Evolutionary conservation across 148 eudicot species (phyloP), one percentile per base, ranked within the genome.

Genomic region (Chenopodium suecicum): DNA sequence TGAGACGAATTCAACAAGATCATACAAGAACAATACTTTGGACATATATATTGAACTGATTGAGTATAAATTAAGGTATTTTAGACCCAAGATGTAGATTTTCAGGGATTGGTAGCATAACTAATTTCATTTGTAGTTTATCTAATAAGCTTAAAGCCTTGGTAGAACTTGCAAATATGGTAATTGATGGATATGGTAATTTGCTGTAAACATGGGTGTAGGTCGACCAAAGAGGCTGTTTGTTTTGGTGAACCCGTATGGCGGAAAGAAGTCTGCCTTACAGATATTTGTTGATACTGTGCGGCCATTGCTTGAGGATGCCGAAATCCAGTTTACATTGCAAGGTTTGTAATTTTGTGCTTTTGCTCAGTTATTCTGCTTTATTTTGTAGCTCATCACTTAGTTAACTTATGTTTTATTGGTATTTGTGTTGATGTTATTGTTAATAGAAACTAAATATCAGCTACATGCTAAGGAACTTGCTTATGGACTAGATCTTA

Each of bases 391-490:
- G 25, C 1, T 73, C 20, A 47, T 73, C 1, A 12, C 58, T 47
- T 48, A n/a, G 31, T 37, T 73, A 20, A 29, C 78, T 50, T 67
- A 46, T 65, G 60, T 14, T 52, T 13, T 47, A 22, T 54, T 64
- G 34, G 34, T 87, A 75, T 20, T 4, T 73, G 78, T 80, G 81
- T 20, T 76, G 67, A 80, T 74, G 85, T 46, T 83, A 13, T 56
- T 80, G 64, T 47, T 74, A 56, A 56, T 84, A 94, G 98, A 94
- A 86, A 95, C 99, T 34, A 79, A 86, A 84, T 75, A 89, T 81
- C 98, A 88, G 86, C 95, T 92, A 44, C 93, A 95, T 73, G 98
- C 99, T 4, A 92, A 94, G 86, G 95, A 95, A 86, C 84, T 94
- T 77, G 97, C 87, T 75, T 82, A 67, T 69, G 80, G 83, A 50